Conservation (phyloP, 192 early-diverging fungal species). For the Umbelopsis isabellina region DNA sequence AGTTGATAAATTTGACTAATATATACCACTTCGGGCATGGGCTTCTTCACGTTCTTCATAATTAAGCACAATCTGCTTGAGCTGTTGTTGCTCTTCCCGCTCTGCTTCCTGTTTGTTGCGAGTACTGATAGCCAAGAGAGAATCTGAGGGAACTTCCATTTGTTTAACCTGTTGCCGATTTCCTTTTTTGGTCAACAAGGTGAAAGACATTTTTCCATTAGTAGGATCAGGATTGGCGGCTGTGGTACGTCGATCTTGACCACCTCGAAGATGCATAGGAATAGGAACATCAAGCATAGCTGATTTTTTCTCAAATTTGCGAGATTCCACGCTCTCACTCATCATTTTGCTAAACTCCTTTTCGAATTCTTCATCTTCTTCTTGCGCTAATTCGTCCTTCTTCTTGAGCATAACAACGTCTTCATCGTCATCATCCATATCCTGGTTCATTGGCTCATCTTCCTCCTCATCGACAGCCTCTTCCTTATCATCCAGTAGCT, state of each 20-base stretch:
- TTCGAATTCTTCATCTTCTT: conserved; percentile 89
- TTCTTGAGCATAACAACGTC: conserved; percentile 68
- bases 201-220: conserved; percentile 72
- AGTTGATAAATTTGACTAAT: neutral
- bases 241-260: conserved; percentile 40
- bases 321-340: conserved; percentile 85
- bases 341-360: conserved; percentile 88
- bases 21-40: conserved; percentile 33
- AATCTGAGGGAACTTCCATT: conserved; percentile 81
- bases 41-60: conserved; percentile 83
- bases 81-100: conserved; percentile 82
- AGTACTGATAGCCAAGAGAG: conserved; percentile 80
- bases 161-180: conserved; percentile 82
- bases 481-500: conserved; percentile 29
- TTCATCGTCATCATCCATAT: conserved; percentile 65
- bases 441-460: conserved; percentile 45
- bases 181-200: conserved; percentile 82
- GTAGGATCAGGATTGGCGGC: conserved; percentile 14
- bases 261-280: conserved; percentile 70
- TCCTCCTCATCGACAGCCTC: conserved; percentile 33
- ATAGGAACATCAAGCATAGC: conserved; percentile 87
- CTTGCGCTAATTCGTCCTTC: conserved; percentile 60
- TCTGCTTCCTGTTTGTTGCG: conserved; percentile 85
- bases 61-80: conserved; percentile 91
- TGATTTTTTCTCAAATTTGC: conserved; percentile 78